Percentiles rank a stretch among this genome's conserved stretches.
Evolutionary conservation across 148 eudicot genomes (phyloP).

Genomic region (Silene conica): DNA sequence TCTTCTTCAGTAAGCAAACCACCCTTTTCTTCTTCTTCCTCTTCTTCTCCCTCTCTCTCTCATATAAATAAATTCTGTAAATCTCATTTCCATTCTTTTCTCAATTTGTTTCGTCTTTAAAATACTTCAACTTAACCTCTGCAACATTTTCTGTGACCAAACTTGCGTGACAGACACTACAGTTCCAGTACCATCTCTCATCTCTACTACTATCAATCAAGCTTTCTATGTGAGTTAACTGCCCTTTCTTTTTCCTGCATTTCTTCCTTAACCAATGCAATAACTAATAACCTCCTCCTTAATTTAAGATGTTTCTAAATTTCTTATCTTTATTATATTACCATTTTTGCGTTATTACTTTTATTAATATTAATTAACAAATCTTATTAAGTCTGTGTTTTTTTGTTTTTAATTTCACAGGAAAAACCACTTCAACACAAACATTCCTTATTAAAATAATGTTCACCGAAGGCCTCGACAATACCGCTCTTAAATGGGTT

Average conservation of each 20-base stretch:
- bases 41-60: neutral
- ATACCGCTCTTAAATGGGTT: constrained; percentile 67
- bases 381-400: constrained; percentile 10
- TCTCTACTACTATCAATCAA: constrained; percentile 15
- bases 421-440: constrained; percentile 18
- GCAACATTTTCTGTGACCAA: constrained; percentile 1
- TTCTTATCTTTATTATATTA: neutral
- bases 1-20: constrained; percentile 24
- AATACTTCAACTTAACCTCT: neutral
- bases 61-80: constrained; percentile 9
- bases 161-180: neutral
- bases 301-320: constrained; percentile 1
- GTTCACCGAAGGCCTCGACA: constrained; percentile 77
- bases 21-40: constrained; percentile 5
- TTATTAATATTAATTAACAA: constrained; percentile 6
- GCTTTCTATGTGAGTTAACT: constrained; percentile 38
- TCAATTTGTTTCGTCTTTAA: too few relatives aligned
- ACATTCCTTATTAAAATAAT: constrained; percentile 27
- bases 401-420: constrained; percentile 9
- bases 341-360: neutral
- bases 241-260: constrained; percentile 1
- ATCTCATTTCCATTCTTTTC: constrained; percentile 14
- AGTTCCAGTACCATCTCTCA: neutral
- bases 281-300: neutral
- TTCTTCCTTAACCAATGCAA: neutral